Percentiles rank a stretch among this genome's conserved stretches.
These are phyloP conservation scores for Ulota crispa DNA, from an alignment of 225 moss, liverwort and hornwort genomes.

Conservation along the genomic window DNA sequence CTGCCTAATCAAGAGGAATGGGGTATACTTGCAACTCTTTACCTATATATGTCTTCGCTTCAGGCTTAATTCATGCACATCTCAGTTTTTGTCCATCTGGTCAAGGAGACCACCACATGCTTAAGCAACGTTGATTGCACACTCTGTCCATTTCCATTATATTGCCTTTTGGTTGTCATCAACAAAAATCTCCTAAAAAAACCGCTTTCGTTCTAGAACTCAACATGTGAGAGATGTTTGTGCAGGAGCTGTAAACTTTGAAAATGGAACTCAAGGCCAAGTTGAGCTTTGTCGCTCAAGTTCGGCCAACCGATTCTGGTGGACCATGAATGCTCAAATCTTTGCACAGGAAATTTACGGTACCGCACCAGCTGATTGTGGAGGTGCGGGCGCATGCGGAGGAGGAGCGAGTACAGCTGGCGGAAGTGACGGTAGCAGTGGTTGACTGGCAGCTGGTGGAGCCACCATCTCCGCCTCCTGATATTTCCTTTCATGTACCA, in stretches of 20 bases:
- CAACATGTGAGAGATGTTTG: neutral
- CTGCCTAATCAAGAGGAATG: slow-evolving; percentile 28
- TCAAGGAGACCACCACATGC: neutral
- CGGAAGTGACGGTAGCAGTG: neutral
- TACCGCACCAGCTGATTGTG: slow-evolving; percentile 18
- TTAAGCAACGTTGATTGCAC: too few species aligned
- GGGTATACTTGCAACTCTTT: slow-evolving; percentile 22
- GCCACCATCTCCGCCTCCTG: slow-evolving; percentile 13
- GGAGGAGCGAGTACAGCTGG: slow-evolving; percentile 29
- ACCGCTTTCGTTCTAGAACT: neutral
- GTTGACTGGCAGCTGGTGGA: slow-evolving; percentile 16
- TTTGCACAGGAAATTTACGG: slow-evolving; percentile 33
- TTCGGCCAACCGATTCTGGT: slow-evolving; percentile 25
- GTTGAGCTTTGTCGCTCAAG: neutral
- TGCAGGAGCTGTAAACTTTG: slow-evolving; percentile 38
- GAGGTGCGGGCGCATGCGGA: slow-evolving; percentile 26
- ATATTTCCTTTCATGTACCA: slow-evolving; percentile 13
- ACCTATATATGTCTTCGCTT: neutral
- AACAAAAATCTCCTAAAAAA: neutral
- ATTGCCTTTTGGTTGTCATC: neutral
- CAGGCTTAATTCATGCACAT: neutral
- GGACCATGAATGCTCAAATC: slow-evolving; percentile 26
- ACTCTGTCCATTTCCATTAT: neutral
- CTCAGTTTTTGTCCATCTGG: neutral
- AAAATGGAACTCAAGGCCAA: neutral